Base-by-base conservation (phyloP, 805 yeast genomes). In the Nakazawaea ishiwadae region DNA sequence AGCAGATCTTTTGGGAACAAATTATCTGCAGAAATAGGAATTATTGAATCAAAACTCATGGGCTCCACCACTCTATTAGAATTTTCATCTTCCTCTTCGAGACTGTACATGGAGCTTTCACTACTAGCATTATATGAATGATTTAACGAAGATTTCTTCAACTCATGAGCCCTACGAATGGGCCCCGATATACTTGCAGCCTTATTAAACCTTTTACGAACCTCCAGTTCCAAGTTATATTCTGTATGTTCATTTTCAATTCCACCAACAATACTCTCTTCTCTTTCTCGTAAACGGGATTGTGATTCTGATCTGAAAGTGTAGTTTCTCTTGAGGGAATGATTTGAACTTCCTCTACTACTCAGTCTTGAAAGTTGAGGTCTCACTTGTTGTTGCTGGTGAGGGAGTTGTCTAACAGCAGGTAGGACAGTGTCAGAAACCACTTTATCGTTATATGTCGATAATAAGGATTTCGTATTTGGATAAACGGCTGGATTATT, bases 351-450 rank as follows among this genome's bases (percentile, higher is more conserved):
- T 8, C 23, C 14, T 14, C 42, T 31, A 26, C 37, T 30, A n/a
- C 14, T 15, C 12, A 14, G 15, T 20, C 24, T 19, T 31, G 51
- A 32, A 45, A 48, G 18, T 45, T 49, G 2, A 21, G n/a, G n/a
- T n/a, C n/a, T n/a, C n/a, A n/a, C n/a, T n/a, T n/a, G n/a, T n/a
- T 27, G 43, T 11, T 17, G 43, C 4, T 11, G 32, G 12, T 18
- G 28, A 18, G 10, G 18, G 37, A 7, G 12, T 21, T 1, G 53
- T 50, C 32, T 20, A 16, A 17, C 26, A 2, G 58, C 26, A 2
- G 58, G 60, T 6, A 47, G 48, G 6, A 50, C 49, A 8, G 49
- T 59, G 28, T 58, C 60, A 21, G 55, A 43, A 3, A 55, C 63
- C 27, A 48, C 51, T 2, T 51, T 39, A 15, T 59, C 64, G 37